Conservation (phyloP, 1,284 basidiomycete species). For the Cerioporus squamosus region DNA sequence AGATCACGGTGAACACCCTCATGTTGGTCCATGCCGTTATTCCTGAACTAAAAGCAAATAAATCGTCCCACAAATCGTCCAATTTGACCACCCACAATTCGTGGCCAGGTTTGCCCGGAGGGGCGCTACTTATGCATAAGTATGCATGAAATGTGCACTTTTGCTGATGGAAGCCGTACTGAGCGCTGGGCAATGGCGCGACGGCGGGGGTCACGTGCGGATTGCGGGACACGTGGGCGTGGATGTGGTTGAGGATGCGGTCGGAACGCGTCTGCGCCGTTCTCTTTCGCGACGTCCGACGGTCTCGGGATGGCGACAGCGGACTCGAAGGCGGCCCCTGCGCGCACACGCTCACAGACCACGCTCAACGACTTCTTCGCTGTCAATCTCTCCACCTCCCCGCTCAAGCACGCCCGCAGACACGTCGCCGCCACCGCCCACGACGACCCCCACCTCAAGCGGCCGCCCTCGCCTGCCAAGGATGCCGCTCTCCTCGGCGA, state of each 20-base stretch:
- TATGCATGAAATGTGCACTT: too few relatives aligned
- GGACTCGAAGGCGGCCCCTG: not conserved
- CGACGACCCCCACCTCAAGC: conserved; percentile 15
- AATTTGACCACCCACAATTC: too few relatives aligned
- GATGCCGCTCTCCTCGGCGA: conserved; percentile 16
- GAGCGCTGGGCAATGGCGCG: too few relatives aligned
- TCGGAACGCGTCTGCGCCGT: not conserved
- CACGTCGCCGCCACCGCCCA: conserved; percentile 4
- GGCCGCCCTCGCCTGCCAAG: conserved; percentile 22
- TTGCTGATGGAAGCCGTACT: too few relatives aligned
- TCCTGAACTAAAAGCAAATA: too few relatives aligned
- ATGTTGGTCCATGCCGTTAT: too few relatives aligned
- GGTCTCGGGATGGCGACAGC: conserved; percentile 1
- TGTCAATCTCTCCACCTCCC: conserved; percentile 14
- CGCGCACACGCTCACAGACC: conserved; percentile 23
- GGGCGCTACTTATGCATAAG: too few relatives aligned
- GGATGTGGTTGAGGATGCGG: not conserved
- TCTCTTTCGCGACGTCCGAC: not conserved
- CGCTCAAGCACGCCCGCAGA: conserved; percentile 20
- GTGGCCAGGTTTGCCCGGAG: too few relatives aligned
- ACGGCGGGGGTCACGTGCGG: not conserved
- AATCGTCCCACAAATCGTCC: too few relatives aligned
- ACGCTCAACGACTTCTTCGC: conserved; percentile 17
- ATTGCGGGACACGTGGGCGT: conserved; percentile 3
- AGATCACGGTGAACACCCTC: too few relatives aligned